These are phyloP conservation scores for Silene conica DNA, from an alignment of 148 eudicot genomes.

Conservation along the genomic window DNA sequence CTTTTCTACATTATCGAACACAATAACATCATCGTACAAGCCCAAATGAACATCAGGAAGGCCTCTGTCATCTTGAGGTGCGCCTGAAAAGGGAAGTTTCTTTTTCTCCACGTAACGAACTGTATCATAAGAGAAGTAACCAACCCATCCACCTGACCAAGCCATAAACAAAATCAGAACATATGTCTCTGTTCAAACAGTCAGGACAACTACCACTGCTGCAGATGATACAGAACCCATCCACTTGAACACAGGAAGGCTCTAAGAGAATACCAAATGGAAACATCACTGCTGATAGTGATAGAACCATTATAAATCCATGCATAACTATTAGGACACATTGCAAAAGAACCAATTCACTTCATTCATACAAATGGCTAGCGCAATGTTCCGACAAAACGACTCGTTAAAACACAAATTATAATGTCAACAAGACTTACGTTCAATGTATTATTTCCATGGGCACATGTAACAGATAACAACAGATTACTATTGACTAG, in stretches of 20 bases:
- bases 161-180: conserved; percentile 14
- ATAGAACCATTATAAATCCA: neutral
- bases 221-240: too few relatives aligned
- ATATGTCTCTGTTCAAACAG: neutral
- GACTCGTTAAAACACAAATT: neutral
- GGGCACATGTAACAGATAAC: neutral
- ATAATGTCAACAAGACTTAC: neutral
- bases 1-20: conserved; percentile 97
- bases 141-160: conserved; percentile 94
- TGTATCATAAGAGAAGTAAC: conserved; percentile 96
- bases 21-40: conserved; percentile 90
- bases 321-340: too few relatives aligned
- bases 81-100: conserved; percentile 81
- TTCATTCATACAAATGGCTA: neutral
- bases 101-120: conserved; percentile 94
- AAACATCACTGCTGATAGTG: neutral
- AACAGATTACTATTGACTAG: neutral
- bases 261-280: neutral
- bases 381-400: neutral
- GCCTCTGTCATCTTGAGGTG: conserved; percentile 85
- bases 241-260: neutral
- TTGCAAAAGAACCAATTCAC: neutral
- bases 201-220: too few relatives aligned
- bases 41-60: conserved; percentile 94
- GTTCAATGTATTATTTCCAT: neutral